A percentile compares a stretch with the other conserved stretches of the same genome.
phyloP scores from a whole-genome alignment of 306 rosid species.

The Cercis canadensis region DNA sequence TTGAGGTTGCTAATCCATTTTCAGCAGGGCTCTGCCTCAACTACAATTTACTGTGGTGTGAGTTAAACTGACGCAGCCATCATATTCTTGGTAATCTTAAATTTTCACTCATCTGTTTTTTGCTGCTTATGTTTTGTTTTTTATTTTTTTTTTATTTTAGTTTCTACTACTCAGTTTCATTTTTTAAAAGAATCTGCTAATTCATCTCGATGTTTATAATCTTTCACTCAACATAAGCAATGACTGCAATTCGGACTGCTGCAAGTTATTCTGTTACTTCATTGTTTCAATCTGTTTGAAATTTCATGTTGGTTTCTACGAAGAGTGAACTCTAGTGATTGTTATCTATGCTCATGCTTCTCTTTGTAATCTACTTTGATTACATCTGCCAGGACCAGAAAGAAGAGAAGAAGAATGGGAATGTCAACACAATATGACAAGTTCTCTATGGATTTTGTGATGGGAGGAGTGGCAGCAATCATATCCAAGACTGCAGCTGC shows the following conservation, averaged over 20 bases:
- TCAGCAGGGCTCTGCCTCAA: background rate
- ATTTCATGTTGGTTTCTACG: background rate
- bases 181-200: background rate
- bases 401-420: conserved; percentile 42
- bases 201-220: background rate
- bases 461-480: conserved; percentile 88
- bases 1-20: conserved; percentile 26
- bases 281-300: background rate
- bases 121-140: background rate
- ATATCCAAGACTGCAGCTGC: conserved; percentile 80
- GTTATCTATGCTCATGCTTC: background rate
- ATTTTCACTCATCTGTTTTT: conserved; percentile 1
- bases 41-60: conserved; percentile 1
- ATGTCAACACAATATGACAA: conserved; percentile 59
- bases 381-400: conserved; percentile 29
- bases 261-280: background rate
- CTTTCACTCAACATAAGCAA: background rate
- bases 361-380: background rate
- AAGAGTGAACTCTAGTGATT: background rate
- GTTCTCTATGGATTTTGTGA: conserved; percentile 74
- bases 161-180: background rate
- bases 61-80: background rate
- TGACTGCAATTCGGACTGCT: background rate
- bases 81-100: conserved; percentile 6
- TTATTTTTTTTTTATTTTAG: no score